Evolutionary conservation across 768 basidiomycete species (phyloP).

Genomic region (Austroboletus festivus): DNA sequence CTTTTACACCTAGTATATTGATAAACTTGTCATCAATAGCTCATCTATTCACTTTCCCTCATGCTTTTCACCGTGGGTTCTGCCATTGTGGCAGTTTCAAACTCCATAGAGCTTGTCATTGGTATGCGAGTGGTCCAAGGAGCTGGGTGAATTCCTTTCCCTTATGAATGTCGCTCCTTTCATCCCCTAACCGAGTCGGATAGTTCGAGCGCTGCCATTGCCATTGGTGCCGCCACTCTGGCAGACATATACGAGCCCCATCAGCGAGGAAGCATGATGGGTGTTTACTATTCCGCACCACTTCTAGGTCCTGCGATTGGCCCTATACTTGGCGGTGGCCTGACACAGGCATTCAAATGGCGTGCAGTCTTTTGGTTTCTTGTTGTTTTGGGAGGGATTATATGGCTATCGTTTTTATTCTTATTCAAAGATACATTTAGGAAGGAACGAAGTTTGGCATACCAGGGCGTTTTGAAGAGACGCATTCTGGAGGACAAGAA

Average conservation of each 20-base stretch:
- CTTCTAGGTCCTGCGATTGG: constrained; percentile 71
- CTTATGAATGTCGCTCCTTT: too few species aligned
- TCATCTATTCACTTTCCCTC: constrained; percentile 55
- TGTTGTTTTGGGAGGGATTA: constrained; percentile 55
- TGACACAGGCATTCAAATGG: constrained; percentile 72
- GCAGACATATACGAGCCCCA: constrained; percentile 77
- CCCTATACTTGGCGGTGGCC: constrained; percentile 65
- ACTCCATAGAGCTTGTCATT: constrained; percentile 55
- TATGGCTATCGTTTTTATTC: constrained; percentile 54
- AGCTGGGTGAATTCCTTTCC: constrained; percentile 49
- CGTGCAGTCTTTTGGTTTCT: constrained; percentile 86
- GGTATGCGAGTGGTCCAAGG: constrained; percentile 68
- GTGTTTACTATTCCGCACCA: constrained; percentile 77
- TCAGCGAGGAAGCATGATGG: constrained; percentile 77
- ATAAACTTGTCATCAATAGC: constrained; percentile 26
- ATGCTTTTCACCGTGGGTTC: constrained; percentile 54
- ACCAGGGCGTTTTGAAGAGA: constrained; percentile 62
- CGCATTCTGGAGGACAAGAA: constrained; percentile 23
- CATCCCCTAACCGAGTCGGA: too few species aligned
- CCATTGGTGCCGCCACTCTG: constrained; percentile 67
- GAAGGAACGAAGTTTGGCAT: constrained; percentile 74
- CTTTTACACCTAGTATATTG: not conserved
- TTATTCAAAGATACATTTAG: constrained; percentile 84
- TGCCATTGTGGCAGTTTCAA: constrained; percentile 55
- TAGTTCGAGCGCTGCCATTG: constrained; percentile 38